phyloP scores from a whole-genome alignment of 176 grass and related monocot species.

The Eragrostis curvula region DNA sequence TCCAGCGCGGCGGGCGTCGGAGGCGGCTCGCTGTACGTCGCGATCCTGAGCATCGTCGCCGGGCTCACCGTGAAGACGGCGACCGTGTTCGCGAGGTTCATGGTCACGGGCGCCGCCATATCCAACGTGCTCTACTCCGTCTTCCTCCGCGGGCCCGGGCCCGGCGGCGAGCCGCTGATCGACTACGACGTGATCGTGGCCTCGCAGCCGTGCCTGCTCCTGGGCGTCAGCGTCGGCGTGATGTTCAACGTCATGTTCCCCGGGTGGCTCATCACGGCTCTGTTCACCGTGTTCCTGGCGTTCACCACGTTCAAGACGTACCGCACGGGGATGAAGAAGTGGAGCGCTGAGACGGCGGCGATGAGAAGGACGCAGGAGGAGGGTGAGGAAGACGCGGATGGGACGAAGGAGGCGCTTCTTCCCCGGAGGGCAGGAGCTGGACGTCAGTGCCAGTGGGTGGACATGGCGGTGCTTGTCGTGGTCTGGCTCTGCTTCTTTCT shows the following conservation, averaged over 20 bases:
- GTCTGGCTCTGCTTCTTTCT: conserved; percentile 55
- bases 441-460: conserved; percentile 37
- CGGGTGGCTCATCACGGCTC: conserved; percentile 78
- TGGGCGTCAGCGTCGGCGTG: conserved; percentile 43
- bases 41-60: conserved; percentile 43
- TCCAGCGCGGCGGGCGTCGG: conserved; percentile 49
- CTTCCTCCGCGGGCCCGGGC: conserved; percentile 5
- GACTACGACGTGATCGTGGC: conserved; percentile 49
- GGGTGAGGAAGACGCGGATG: not conserved
- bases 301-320: conserved; percentile 68
- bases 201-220: conserved; percentile 51
- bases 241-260: conserved; percentile 79
- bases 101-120: conserved; percentile 46
- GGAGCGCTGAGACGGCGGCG: conserved; percentile 47
- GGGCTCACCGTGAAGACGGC: conserved; percentile 41
- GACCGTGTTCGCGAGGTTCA: conserved; percentile 47
- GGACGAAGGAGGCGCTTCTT: conserved; percentile 5
- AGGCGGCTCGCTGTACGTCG: conserved; percentile 47
- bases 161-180: conserved; percentile 16
- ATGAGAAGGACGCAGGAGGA: conserved; percentile 46
- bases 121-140: conserved; percentile 52
- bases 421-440: not conserved
- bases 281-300: conserved; percentile 70
- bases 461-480: conserved; percentile 47
- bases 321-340: conserved; percentile 61